Evolutionary conservation across 805 yeast genomes (phyloP).

Genomic region (Lipomyces spencermartinsiae): DNA sequence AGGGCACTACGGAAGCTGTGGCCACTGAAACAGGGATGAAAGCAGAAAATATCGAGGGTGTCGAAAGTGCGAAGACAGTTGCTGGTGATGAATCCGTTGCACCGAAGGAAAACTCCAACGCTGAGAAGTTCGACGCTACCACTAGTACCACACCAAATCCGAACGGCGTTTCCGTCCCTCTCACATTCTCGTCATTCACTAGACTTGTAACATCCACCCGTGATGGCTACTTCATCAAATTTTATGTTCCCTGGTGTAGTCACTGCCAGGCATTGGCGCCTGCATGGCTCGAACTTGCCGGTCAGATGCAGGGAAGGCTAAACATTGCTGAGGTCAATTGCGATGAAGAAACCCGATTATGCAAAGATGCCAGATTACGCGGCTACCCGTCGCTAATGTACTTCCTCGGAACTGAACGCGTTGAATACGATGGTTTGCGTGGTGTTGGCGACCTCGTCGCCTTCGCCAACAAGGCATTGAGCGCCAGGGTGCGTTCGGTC

Average conservation of each 20-base stretch:
- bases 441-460: conserved; percentile 46
- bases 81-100: neutral
- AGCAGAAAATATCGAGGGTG: neutral
- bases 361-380: conserved; percentile 45
- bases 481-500: conserved; percentile 44
- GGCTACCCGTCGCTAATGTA: conserved; percentile 43
- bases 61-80: neutral
- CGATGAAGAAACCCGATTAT: conserved; percentile 44
- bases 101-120: neutral
- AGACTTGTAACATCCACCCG: conserved; percentile 41
- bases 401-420: conserved; percentile 42
- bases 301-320: conserved; percentile 43
- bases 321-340: conserved; percentile 53
- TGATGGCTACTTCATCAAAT: conserved; percentile 51
- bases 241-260: conserved; percentile 51
- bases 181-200: conserved; percentile 43
- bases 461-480: conserved; percentile 46
- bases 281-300: conserved; percentile 49
- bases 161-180: conserved; percentile 46
- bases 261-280: conserved; percentile 49
- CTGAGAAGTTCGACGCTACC: conserved; percentile 13
- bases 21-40: neutral
- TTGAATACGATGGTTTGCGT: conserved; percentile 44
- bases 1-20: neutral
- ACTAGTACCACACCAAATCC: conserved; percentile 42